Conservation (phyloP, 2,329 filamentous ascomycete species). For the Fusarium hainanense region DNA sequence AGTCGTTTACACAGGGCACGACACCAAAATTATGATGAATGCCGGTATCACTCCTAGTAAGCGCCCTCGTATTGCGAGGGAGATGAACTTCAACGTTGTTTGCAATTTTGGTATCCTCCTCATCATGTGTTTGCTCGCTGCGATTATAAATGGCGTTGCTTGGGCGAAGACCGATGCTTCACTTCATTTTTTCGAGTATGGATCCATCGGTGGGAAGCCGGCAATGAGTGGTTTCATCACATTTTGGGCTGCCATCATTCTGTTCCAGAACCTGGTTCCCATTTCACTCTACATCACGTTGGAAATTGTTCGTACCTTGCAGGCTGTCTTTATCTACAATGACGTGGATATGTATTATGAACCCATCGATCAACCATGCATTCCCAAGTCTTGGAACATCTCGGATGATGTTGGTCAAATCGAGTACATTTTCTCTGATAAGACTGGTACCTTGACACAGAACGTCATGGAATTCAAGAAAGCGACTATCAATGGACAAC, state of each 20-base stretch:
- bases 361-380: conserved; percentile 90
- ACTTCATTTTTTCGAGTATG: conserved; percentile 84
- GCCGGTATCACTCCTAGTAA: conserved; percentile 95
- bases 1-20: conserved; percentile 92
- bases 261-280: conserved; percentile 98
- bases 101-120: conserved; percentile 95
- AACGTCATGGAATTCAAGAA: conserved; percentile 99
- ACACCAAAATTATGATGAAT: conserved; percentile 99
- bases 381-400: conserved; percentile 99
- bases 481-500: conserved; percentile 92
- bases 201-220: conserved; percentile 80
- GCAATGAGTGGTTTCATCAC: conserved; percentile 91
- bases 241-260: conserved; percentile 93
- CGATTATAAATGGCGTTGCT: conserved; percentile 83
- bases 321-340: conserved; percentile 97
- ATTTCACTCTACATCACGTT: conserved; percentile 98
- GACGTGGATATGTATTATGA: conserved; percentile 98
- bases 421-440: conserved; percentile 99
- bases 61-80: conserved; percentile 87
- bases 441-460: conserved; percentile 94
- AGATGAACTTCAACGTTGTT: conserved; percentile 96
- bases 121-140: conserved; percentile 87
- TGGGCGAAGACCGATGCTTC: conserved; percentile 83
- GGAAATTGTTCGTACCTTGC: conserved; percentile 91
- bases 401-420: conserved; percentile 98